Percentiles rank a stretch among this genome's conserved stretches.
Evolutionary conservation across 208 protist species (phyloP).

Genomic region (Acanthamoeba healyi): DNA sequence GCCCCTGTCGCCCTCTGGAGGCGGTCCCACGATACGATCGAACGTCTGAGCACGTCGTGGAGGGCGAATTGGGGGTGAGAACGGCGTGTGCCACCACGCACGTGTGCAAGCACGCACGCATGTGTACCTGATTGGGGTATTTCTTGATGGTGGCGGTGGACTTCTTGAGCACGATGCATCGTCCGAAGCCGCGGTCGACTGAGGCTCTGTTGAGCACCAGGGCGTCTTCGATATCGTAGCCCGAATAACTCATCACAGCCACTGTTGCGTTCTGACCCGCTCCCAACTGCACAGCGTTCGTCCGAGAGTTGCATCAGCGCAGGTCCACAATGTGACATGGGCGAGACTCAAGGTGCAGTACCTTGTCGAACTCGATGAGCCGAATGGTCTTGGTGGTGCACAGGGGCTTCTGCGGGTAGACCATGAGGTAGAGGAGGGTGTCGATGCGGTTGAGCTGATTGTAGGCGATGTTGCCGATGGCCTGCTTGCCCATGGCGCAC

Average conservation of each 20-base stretch:
- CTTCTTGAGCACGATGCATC: constrained; percentile 94
- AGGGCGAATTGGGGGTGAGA: constrained; percentile 21
- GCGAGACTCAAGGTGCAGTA: not conserved
- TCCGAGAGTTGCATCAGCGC: no score
- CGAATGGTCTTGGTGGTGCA: constrained; percentile 97
- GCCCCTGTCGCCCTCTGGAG: not conserved
- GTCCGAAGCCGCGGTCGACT: constrained; percentile 98
- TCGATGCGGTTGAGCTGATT: constrained; percentile 97
- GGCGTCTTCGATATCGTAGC: constrained; percentile 99
- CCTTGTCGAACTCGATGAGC: constrained; percentile 95
- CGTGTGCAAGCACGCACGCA: no score
- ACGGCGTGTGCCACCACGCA: constrained; percentile 19
- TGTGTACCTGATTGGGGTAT: constrained; percentile 84
- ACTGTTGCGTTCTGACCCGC: constrained; percentile 99
- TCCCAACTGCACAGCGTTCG: constrained; percentile 91
- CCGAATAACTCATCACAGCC: constrained; percentile 99
- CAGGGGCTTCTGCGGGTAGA: constrained; percentile 98
- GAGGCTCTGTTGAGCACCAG: constrained; percentile 98
- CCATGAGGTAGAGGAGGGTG: constrained; percentile 98
- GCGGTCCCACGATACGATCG: constrained; percentile 71
- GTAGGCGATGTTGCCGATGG: constrained; percentile 96
- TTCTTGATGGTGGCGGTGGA: constrained; percentile 84
- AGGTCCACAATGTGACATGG: not conserved
- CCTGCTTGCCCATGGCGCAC: constrained; percentile 99
- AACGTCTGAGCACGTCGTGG: not conserved